Percentiles rank a stretch among this genome's conserved stretches.
Evolutionary conservation across 148 eudicot genomes (phyloP).

Genomic region (Simmondsia chinensis): DNA sequence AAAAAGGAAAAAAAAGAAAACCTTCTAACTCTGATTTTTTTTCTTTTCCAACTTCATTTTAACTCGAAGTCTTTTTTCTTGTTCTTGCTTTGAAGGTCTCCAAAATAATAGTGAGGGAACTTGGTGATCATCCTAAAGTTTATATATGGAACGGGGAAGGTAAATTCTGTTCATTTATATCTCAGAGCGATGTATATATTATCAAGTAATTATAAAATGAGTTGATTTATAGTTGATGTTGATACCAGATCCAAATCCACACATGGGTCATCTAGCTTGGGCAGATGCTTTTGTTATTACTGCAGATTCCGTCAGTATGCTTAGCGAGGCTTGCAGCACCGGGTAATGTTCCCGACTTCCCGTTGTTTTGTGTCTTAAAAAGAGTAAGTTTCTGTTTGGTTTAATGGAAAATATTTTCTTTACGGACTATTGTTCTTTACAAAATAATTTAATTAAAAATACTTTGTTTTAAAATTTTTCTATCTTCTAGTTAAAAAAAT

Average conservation of each 20-base stretch:
- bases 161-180: conserved; percentile 16
- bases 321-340: conserved; percentile 97
- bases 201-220: not conserved
- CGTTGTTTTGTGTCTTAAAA: too few relatives aligned
- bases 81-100: conserved; percentile 35
- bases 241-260: conserved; percentile 81
- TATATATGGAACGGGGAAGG: conserved; percentile 96
- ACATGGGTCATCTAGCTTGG: conserved; percentile 98
- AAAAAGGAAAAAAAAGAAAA: too few relatives aligned
- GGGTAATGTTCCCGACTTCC: conserved; percentile 53
- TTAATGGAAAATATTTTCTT: too few relatives aligned
- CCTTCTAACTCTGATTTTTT: not conserved
- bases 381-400: too few relatives aligned
- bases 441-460: too few relatives aligned
- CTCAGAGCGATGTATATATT: not conserved
- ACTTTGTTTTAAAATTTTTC: too few relatives aligned
- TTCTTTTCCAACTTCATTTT: not conserved
- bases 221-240: conserved; percentile 4
- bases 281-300: conserved; percentile 88
- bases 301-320: conserved; percentile 96
- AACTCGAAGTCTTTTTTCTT: not conserved
- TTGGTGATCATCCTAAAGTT: conserved; percentile 74
- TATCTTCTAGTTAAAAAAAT: too few relatives aligned
- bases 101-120: conserved; percentile 56
- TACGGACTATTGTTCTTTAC: too few relatives aligned